Percentiles rank a stretch among this genome's conserved stretches.
Conservation (phyloP, 768 basidiomycete genomes). For the Kwoniella europaea region DNA sequence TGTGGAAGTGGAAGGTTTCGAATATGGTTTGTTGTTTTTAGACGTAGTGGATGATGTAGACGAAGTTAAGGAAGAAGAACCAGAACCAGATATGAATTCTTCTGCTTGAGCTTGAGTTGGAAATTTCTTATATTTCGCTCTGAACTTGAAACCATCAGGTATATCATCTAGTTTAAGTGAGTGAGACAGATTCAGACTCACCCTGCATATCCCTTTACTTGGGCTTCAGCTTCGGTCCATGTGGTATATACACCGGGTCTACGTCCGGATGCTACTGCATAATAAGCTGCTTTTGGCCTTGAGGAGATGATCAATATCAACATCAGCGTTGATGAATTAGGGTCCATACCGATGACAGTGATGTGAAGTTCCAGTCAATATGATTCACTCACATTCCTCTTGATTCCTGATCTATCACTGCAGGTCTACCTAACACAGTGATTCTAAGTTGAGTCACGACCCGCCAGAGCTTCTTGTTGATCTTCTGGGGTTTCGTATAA, state of each 20-base stretch:
- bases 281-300: constrained; percentile 65
- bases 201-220: constrained; percentile 69
- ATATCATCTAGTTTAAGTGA: background rate
- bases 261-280: constrained; percentile 74
- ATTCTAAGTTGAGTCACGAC: background rate
- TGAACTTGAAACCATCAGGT: constrained; percentile 11
- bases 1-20: constrained; percentile 19
- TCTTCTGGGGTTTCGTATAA: background rate
- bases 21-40: constrained; percentile 4
- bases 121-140: constrained; percentile 74
- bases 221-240: constrained; percentile 76
- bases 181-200: constrained; percentile 21
- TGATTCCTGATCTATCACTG: background rate
- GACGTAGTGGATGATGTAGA: constrained; percentile 6
- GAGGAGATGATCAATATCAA: background rate
- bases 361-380: background rate
- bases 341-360: background rate
- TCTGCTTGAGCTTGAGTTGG: constrained; percentile 65
- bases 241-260: constrained; percentile 70
- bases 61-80: constrained; percentile 8
- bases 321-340: background rate
- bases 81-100: constrained; percentile 60
- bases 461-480: constrained; percentile 8
- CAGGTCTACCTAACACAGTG: constrained; percentile 15
- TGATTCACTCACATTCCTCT: constrained; percentile 9